phyloP scores from a whole-genome alignment of 139 green algal genomes.

The Mesostigma viride region DNA sequence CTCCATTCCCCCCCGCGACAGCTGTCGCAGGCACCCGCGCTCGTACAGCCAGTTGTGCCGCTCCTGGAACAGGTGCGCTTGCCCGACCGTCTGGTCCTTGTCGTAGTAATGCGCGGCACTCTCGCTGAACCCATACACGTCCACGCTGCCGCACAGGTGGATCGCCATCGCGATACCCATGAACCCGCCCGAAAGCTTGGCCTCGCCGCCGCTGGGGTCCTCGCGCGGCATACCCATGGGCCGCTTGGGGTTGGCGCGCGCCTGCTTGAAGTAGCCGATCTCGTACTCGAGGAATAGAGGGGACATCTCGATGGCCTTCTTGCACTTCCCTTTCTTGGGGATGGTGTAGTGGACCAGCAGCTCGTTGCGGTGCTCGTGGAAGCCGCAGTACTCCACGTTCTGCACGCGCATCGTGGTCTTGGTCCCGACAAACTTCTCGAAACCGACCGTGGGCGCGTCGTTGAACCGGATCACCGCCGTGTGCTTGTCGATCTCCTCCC shows the following conservation, averaged over 20 bases:
- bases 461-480: conserved; percentile 20
- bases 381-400: conserved; percentile 27
- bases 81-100: conserved; percentile 11
- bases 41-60: conserved; percentile 25
- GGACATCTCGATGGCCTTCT: not conserved
- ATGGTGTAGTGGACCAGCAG: conserved; percentile 9
- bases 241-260: not conserved
- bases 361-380: not conserved
- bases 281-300: not conserved
- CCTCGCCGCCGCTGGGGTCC: conserved; percentile 3
- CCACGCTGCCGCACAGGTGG: conserved; percentile 22
- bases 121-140: conserved; percentile 23
- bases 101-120: conserved; percentile 16
- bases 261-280: not conserved
- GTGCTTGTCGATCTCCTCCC: conserved; percentile 17
- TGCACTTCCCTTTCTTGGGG: not conserved
- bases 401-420: conserved; percentile 20
- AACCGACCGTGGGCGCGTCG: not conserved
- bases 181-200: conserved; percentile 17
- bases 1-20: not conserved
- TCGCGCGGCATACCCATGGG: not conserved
- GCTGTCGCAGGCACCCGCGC: conserved; percentile 13
- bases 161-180: conserved; percentile 13
- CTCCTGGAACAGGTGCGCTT: conserved; percentile 4
- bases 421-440: conserved; percentile 8